Conservation (phyloP, 1,284 basidiomycete species). For the Ceratobasidium sp. region DNA sequence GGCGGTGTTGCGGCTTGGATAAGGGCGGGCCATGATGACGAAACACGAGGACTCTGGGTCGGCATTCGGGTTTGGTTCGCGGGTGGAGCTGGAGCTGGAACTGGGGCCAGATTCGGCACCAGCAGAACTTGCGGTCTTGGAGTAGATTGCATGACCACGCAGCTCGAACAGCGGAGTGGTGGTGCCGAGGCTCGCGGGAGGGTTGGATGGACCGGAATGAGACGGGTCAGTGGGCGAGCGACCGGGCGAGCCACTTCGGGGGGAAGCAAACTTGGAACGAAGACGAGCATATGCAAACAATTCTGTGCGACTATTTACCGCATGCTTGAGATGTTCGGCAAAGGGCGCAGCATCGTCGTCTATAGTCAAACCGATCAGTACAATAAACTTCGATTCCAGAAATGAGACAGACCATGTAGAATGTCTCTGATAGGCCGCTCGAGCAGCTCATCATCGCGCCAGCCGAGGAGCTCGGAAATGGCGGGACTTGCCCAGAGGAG, state of each 20-base stretch:
- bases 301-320: constrained; percentile 63
- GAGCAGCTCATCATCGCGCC: constrained; percentile 78
- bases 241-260: constrained; percentile 24
- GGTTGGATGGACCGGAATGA: constrained; percentile 10
- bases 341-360: constrained; percentile 75
- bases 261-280: constrained; percentile 60
- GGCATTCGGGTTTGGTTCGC: constrained; percentile 22
- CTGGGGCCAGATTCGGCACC: constrained; percentile 33
- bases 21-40: constrained; percentile 81
- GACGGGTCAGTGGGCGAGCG: constrained; percentile 15
- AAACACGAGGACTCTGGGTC: constrained; percentile 61
- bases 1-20: constrained; percentile 77
- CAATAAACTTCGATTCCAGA: neutral
- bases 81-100: constrained; percentile 16
- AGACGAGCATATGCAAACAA: constrained; percentile 75
- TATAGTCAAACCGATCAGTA: constrained; percentile 53
- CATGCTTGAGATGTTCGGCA: constrained; percentile 67
- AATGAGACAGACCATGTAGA: constrained; percentile 68
- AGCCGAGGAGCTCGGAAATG: constrained; percentile 78
- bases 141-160: constrained; percentile 73
- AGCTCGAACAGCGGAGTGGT: constrained; percentile 79
- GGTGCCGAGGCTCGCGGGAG: constrained; percentile 50
- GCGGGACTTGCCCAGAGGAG: constrained; percentile 81
- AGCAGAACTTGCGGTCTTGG: constrained; percentile 31
- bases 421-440: constrained; percentile 75